A percentile compares a stretch with the other conserved stretches of the same genome.
These are phyloP conservation scores for Lathyrus oleraceus DNA, from an alignment of 306 rosid genomes.

Conservation along the genomic window DNA sequence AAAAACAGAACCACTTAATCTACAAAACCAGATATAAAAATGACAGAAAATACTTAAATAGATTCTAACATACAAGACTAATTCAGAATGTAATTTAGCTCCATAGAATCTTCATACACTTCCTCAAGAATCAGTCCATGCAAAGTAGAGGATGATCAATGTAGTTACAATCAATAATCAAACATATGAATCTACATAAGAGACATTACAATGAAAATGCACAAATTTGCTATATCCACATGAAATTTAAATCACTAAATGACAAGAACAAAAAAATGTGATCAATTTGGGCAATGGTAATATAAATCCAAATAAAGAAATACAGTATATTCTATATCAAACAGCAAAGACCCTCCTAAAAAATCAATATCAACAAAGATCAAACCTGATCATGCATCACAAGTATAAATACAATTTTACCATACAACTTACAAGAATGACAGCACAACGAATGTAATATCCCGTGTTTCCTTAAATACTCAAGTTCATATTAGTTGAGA, in stretches of 20 bases:
- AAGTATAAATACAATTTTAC: not conserved
- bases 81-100: constrained; percentile 35
- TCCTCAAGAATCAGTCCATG: constrained; percentile 42
- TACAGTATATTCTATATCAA: constrained; percentile 15
- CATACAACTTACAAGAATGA: not conserved
- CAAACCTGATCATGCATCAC: not conserved
- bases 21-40: constrained; percentile 26
- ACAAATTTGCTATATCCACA: not conserved
- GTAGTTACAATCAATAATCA: constrained; percentile 47
- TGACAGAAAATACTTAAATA: constrained; percentile 10
- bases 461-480: no score
- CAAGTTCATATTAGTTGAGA: no score
- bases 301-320: not conserved
- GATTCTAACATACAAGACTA: no score
- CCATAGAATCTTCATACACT: constrained; percentile 37
- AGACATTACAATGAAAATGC: constrained; percentile 33
- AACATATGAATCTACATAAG: constrained; percentile 64
- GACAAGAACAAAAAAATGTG: not conserved
- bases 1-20: constrained; percentile 9
- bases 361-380: constrained; percentile 14
- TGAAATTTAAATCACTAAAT: constrained; percentile 6
- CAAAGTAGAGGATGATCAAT: constrained; percentile 35
- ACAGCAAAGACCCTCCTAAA: constrained; percentile 13
- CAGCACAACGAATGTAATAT: not conserved
- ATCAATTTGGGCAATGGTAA: not conserved